These are phyloP conservation scores for Epicoccum sorghinum DNA, from an alignment of 2,329 filamentous ascomycete species.

Conservation along the genomic window DNA sequence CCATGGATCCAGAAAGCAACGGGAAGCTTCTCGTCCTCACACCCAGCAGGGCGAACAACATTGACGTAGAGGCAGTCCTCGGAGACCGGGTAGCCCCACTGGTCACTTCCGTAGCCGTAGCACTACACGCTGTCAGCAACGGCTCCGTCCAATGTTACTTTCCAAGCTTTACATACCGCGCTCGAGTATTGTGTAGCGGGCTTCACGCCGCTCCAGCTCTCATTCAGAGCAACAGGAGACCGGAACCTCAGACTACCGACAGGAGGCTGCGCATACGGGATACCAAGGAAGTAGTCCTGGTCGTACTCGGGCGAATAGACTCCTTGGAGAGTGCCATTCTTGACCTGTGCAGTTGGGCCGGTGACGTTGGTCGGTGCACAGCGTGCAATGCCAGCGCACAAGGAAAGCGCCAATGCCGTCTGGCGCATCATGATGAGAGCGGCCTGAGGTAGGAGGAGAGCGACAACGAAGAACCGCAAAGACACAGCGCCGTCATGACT, in stretches of 20 bases:
- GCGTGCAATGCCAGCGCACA: conserved; percentile 22
- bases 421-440: conserved; percentile 23
- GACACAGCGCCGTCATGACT: neutral
- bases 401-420: conserved; percentile 15
- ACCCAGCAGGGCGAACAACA: conserved; percentile 53
- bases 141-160: neutral
- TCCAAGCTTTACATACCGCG: conserved; percentile 15
- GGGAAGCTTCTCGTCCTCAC: conserved; percentile 51
- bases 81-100: conserved; percentile 59
- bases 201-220: conserved; percentile 43
- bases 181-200: conserved; percentile 45
- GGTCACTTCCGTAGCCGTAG: conserved; percentile 44
- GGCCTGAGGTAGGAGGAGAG: conserved; percentile 51
- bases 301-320: conserved; percentile 48
- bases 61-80: conserved; percentile 58
- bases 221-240: conserved; percentile 55
- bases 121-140: conserved; percentile 32
- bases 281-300: conserved; percentile 54
- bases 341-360: conserved; percentile 45
- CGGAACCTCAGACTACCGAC: conserved; percentile 58
- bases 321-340: conserved; percentile 53
- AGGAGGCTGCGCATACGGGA: conserved; percentile 55
- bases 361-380: conserved; percentile 11
- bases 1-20: conserved; percentile 64
- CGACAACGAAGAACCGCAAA: neutral